These are phyloP conservation scores for Trichoderma atroviride DNA, from an alignment of 2,329 filamentous ascomycete species.

Conservation along the genomic window DNA sequence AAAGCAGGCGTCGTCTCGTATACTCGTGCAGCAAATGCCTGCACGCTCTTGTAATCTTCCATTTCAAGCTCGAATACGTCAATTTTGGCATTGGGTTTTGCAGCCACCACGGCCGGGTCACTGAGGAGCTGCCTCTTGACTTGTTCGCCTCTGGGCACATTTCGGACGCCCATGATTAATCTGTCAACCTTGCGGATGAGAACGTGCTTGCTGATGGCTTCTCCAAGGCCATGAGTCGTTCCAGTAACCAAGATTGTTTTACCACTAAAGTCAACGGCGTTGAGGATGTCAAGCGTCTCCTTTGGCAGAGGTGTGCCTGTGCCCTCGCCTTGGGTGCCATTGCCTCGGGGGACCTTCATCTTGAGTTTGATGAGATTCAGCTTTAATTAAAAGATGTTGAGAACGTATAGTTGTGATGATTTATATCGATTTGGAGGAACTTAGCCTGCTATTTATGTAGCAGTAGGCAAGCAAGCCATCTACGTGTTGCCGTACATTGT, in stretches of 20 bases:
- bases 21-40: neutral
- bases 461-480: neutral
- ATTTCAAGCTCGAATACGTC: constrained; percentile 7
- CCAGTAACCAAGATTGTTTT: constrained; percentile 3
- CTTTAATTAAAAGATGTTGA: too few species aligned
- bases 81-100: neutral
- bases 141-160: neutral
- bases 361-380: neutral
- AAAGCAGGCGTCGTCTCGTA: neutral
- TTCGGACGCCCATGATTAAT: constrained; percentile 6
- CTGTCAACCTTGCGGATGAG: neutral
- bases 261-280: constrained; percentile 4
- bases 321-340: constrained; percentile 6
- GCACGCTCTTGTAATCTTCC: neutral
- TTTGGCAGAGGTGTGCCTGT: neutral
- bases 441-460: neutral
- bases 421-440: neutral
- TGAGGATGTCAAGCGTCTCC: neutral
- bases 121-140: neutral
- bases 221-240: constrained; percentile 3
- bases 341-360: neutral
- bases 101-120: neutral
- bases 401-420: neutral
- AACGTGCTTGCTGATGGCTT: neutral
- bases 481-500: neutral